phyloP scores from a whole-genome alignment of 1,284 basidiomycete species.

The Cutaneotrichosporon sp. region DNA sequence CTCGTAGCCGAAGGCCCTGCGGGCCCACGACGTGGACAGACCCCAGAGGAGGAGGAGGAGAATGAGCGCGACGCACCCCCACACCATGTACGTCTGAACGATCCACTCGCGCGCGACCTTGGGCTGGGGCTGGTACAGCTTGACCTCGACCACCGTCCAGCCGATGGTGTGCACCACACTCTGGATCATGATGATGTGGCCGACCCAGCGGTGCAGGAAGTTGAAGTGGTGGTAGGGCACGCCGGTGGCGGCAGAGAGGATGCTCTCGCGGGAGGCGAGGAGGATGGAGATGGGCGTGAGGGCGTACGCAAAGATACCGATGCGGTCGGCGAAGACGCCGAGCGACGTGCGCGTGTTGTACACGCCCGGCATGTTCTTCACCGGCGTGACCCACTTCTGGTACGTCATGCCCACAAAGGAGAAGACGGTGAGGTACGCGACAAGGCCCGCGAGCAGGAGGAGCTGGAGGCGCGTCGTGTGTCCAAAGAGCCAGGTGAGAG shows the following conservation, averaged over 20 bases:
- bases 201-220: conserved; percentile 54
- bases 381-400: conserved; percentile 36
- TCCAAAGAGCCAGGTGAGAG: conserved; percentile 32
- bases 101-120: conserved; percentile 30
- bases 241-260: conserved; percentile 36
- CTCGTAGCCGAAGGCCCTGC: conserved; percentile 36
- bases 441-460: conserved; percentile 24
- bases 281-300: conserved; percentile 40
- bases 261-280: conserved; percentile 33
- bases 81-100: conserved; percentile 38
- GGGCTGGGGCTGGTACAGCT: conserved; percentile 41
- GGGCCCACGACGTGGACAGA: conserved; percentile 28
- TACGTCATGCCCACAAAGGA: conserved; percentile 38
- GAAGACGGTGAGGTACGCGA: conserved; percentile 35
- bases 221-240: conserved; percentile 43
- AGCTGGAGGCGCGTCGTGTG: conserved; percentile 35
- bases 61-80: conserved; percentile 36
- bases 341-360: conserved; percentile 36
- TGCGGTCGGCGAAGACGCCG: conserved; percentile 33
- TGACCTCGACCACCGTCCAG: conserved; percentile 38
- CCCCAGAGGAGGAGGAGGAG: conserved; percentile 35
- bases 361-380: conserved; percentile 28
- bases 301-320: conserved; percentile 39
- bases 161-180: conserved; percentile 36
- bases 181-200: conserved; percentile 41